Evolutionary conservation across 306 rosid species (phyloP).

Genomic region (Canavalia gladiata): DNA sequence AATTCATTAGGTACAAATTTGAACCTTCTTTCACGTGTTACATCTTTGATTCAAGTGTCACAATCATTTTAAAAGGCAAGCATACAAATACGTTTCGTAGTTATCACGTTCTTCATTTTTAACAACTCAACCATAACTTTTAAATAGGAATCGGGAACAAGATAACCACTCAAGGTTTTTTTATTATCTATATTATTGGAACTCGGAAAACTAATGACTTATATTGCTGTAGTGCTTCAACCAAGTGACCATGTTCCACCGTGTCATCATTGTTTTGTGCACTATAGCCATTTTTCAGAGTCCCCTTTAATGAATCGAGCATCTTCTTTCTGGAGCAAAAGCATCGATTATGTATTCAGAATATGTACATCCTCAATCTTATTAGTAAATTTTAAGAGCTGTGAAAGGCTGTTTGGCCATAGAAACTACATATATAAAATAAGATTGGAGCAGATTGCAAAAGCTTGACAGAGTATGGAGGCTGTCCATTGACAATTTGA

Average conservation of each 20-base stretch:
- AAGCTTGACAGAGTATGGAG: slow-evolving; percentile 49
- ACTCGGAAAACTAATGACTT: too few relatives aligned
- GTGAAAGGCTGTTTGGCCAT: slow-evolving; percentile 53
- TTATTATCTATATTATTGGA: background rate
- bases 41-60: too few relatives aligned
- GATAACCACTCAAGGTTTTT: background rate
- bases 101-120: background rate
- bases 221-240: background rate
- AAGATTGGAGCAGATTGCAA: slow-evolving; percentile 47
- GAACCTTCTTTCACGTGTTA: too few relatives aligned
- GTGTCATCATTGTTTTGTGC: background rate
- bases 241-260: slow-evolving; percentile 14
- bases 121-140: background rate
- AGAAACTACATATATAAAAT: slow-evolving; percentile 39
- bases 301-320: slow-evolving; percentile 24
- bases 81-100: too few relatives aligned
- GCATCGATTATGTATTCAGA: slow-evolving; percentile 40
- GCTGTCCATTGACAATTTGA: slow-evolving; percentile 30
- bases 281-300: slow-evolving; percentile 18
- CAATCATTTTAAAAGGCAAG: too few relatives aligned
- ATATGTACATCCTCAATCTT: slow-evolving; percentile 62
- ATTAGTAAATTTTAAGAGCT: slow-evolving; percentile 52
- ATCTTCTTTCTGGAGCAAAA: slow-evolving; percentile 35
- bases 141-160: background rate
- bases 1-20: too few relatives aligned